A percentile compares a stretch with the other conserved stretches of the same genome.
These are phyloP conservation scores for Uromyces viciae-fabae DNA, from an alignment of 1,284 basidiomycete genomes.

Conservation along the genomic window DNA sequence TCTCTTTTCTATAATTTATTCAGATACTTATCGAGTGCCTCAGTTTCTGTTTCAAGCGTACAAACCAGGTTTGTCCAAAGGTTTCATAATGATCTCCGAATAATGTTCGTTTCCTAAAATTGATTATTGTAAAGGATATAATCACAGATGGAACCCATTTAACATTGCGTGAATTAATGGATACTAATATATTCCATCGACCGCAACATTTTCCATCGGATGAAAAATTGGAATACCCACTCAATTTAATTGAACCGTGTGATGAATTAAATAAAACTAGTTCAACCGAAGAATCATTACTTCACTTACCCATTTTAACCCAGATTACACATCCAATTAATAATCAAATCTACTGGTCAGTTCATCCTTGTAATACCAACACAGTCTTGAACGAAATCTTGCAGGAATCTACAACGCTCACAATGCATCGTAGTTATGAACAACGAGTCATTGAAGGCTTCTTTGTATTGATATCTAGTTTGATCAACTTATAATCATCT, in stretches of 20 bases:
- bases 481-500: too few species aligned
- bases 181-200: constrained; percentile 24
- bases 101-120: neutral
- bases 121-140: neutral
- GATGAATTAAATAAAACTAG: too few species aligned
- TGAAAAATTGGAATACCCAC: neutral
- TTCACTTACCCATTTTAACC: constrained; percentile 26
- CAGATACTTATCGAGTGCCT: constrained; percentile 23
- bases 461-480: neutral
- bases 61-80: neutral
- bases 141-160: constrained; percentile 28
- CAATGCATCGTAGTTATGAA: neutral
- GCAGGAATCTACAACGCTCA: neutral
- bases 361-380: constrained; percentile 34
- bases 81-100: neutral
- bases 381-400: constrained; percentile 14
- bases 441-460: neutral
- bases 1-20: constrained; percentile 4
- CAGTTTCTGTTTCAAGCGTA: constrained; percentile 34
- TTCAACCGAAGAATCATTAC: neutral
- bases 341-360: constrained; percentile 8
- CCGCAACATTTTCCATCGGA: neutral
- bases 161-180: neutral
- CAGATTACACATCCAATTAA: constrained; percentile 15
- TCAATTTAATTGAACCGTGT: neutral